phyloP scores from a whole-genome alignment of 768 basidiomycete species.

The Amanita brunnescens region DNA sequence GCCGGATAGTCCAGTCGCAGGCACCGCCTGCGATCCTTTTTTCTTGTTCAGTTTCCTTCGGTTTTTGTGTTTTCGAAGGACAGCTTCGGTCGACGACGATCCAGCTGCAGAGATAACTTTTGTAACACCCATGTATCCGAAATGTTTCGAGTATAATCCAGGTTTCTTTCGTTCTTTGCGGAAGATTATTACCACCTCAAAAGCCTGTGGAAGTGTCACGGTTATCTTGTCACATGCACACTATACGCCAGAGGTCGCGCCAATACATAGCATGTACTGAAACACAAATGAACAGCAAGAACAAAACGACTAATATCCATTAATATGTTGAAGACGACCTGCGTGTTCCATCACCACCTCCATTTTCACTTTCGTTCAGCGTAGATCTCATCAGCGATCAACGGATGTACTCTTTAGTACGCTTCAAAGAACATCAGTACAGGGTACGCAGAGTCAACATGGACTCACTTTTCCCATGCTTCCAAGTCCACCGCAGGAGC shows the following conservation, averaged over 20 bases:
- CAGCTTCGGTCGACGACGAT: neutral
- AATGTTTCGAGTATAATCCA: neutral
- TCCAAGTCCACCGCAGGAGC: conserved; percentile 48
- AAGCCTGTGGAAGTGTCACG: neutral
- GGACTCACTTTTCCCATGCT: conserved; percentile 50
- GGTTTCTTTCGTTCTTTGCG: neutral
- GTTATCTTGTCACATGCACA: neutral
- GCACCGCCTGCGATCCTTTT: neutral
- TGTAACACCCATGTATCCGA: conserved; percentile 4
- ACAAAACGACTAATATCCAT: neutral
- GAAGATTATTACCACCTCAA: neutral
- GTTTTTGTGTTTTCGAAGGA: conserved; percentile 3
- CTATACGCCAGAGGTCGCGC: neutral
- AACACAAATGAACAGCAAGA: neutral
- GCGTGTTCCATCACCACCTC: neutral
- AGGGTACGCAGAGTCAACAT: neutral
- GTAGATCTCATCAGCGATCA: neutral
- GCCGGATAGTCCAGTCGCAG: neutral
- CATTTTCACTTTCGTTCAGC: too few species aligned
- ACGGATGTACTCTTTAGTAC: neutral
- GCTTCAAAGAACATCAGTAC: neutral
- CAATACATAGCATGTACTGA: neutral
- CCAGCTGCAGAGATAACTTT: neutral
- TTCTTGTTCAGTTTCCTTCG: conserved; percentile 7
- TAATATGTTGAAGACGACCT: neutral